Base-by-base conservation (phyloP, 2,329 filamentous ascomycete genomes). In the Paecilomyces sp. region DNA sequence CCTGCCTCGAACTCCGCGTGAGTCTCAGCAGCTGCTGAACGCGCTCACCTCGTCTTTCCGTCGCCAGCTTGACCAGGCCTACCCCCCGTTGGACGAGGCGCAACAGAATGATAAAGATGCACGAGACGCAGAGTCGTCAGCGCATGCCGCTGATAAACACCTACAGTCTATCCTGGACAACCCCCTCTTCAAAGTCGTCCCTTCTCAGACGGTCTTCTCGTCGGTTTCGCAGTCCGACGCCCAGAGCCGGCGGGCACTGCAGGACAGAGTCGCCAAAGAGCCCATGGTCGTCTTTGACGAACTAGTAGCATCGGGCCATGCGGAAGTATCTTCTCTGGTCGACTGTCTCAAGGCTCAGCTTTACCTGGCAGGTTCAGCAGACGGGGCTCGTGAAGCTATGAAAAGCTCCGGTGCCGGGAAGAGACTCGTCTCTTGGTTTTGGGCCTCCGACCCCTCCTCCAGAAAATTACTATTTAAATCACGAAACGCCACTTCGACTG, bases 1-100 rank as follows among this genome's bases (percentile, higher is more conserved):
- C 55, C 72, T 77, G 31, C 75, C 85, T 25, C 76, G 86, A 15
- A 83, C 79, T 28, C 76, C 80, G 3, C 79, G 79, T 60, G 83
- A 88, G 66, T 85, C 82, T 15, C 77, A 83, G 62, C 81, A 84
- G 65, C 76, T 89, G 7, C 79, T 88, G 50, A 80, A 77, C 57
- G 77, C 85, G 22, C 79, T 89, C 63, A 87, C 84, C 24, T 80
- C 79, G 50, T 88, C 85, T 12, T 89, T 89, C 70, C 80, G 84
- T 64, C 77, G 80, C 56, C 84, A 88, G 60, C 80, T 89, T 51
- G 85, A 88, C 66, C 78, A 76, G 57, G 80, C 83, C 60, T 82
- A 87, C 72, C 82, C 80, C 18, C 67, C 70, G 33, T 63, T 66
- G n/a, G 61, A 63, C 50, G 58, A 60, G 13, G 34, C 65, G 56